A percentile compares a stretch with the other conserved stretches of the same genome.
Conservation (phyloP, 1,284 basidiomycete genomes). For the Leccinum subrobustum region DNA sequence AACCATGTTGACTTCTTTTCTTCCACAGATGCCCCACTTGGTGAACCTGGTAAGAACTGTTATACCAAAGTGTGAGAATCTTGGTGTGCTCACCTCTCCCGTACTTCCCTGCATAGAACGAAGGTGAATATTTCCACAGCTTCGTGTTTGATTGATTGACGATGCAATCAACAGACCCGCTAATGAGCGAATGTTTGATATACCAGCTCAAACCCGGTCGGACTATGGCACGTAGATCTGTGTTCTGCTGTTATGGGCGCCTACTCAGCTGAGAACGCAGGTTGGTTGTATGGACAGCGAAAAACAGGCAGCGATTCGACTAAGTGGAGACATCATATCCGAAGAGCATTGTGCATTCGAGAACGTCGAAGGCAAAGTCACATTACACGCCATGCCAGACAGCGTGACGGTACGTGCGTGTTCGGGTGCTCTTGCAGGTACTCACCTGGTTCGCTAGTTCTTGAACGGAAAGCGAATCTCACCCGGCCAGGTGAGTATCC, state of each 20-base stretch:
- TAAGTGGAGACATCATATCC: constrained; percentile 90
- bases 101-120: constrained; percentile 58
- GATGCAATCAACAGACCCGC: constrained; percentile 55
- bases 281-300: constrained; percentile 82
- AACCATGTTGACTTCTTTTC: constrained; percentile 14
- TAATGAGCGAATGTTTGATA: constrained; percentile 91
- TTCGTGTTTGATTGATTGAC: constrained; percentile 16
- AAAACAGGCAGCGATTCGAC: constrained; percentile 82
- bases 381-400: constrained; percentile 73
- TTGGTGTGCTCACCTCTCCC: constrained; percentile 16
- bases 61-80: constrained; percentile 10
- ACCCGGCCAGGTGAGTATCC: constrained; percentile 60
- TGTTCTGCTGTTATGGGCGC: constrained; percentile 7
- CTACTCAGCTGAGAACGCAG: constrained; percentile 37
- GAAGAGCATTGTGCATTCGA: constrained; percentile 93
- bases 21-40: constrained; percentile 81
- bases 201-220: constrained; percentile 92
- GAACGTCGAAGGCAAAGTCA: constrained; percentile 83
- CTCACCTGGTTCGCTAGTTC: constrained; percentile 49
- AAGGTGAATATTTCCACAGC: constrained; percentile 49
- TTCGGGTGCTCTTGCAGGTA: background rate
- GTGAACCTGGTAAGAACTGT: constrained; percentile 80
- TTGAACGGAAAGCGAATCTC: constrained; percentile 89
- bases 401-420: constrained; percentile 74
- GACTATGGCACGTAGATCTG: constrained; percentile 55